These are phyloP conservation scores for Tulasnella sp. DNA, from an alignment of 768 basidiomycete species.

Conservation along the genomic window DNA sequence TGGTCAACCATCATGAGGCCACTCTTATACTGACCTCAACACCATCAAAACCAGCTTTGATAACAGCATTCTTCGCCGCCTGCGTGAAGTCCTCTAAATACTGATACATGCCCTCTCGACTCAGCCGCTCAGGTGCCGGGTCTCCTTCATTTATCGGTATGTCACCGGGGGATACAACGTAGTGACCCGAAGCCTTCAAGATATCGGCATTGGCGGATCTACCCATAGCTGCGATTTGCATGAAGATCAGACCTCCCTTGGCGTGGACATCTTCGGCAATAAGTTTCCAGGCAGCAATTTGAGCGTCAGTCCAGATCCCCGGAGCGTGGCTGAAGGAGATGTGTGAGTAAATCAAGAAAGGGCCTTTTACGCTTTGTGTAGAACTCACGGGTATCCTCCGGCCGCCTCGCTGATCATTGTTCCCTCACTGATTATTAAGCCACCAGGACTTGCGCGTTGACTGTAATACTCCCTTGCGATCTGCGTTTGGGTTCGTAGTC, in stretches of 20 bases:
- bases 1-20: too few relatives aligned
- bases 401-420: slow-evolving; percentile 22
- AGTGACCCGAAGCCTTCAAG: slow-evolving; percentile 10
- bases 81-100: slow-evolving; percentile 21
- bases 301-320: slow-evolving; percentile 26
- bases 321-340: slow-evolving; percentile 26
- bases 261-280: slow-evolving; percentile 26
- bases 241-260: slow-evolving; percentile 24
- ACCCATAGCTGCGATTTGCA: slow-evolving; percentile 31
- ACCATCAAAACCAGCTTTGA: slow-evolving; percentile 29
- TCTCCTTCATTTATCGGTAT: not conserved
- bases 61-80: slow-evolving; percentile 24
- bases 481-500: not conserved
- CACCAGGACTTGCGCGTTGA: slow-evolving; percentile 18
- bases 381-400: slow-evolving; percentile 4
- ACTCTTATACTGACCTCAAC: slow-evolving; percentile 22
- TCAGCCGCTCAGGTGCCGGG: slow-evolving; percentile 16
- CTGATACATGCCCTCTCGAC: slow-evolving; percentile 22
- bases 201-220: slow-evolving; percentile 14
- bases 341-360: slow-evolving; percentile 28
- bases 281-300: slow-evolving; percentile 28
- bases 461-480: slow-evolving; percentile 9
- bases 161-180: slow-evolving; percentile 14
- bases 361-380: too few relatives aligned
- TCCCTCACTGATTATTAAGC: slow-evolving; percentile 26